Percentiles rank a stretch among this genome's conserved stretches.
Evolutionary conservation across 352 stramenopile species (phyloP).

Genomic region (Blastocystis sp.): DNA sequence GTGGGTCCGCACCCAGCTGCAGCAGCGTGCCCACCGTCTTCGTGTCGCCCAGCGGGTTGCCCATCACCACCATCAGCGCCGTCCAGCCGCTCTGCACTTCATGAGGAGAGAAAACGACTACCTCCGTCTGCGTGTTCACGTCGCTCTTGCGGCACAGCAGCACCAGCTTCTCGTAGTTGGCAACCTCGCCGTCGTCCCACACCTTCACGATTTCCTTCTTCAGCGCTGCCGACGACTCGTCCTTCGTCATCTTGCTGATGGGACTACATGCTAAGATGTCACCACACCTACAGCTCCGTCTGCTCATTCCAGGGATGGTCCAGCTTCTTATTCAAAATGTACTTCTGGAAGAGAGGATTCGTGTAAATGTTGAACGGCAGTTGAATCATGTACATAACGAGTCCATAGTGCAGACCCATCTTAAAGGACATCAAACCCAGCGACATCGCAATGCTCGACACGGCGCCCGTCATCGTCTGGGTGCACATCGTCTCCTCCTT

Average conservation of each 20-base stretch:
- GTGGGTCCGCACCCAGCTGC: not conserved
- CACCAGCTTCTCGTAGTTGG: slow-evolving; percentile 15
- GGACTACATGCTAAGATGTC: not conserved
- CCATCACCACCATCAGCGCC: slow-evolving; percentile 48
- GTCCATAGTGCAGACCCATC: slow-evolving; percentile 50
- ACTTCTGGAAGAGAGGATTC: slow-evolving; percentile 54
- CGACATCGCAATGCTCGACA: slow-evolving; percentile 25
- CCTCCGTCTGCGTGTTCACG: slow-evolving; percentile 20
- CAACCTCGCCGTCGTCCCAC: slow-evolving; percentile 50
- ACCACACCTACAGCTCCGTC: slow-evolving; percentile 25
- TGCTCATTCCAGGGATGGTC: slow-evolving; percentile 37
- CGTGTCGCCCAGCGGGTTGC: slow-evolving; percentile 19
- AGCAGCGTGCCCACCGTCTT: not conserved
- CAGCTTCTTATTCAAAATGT: slow-evolving; percentile 22
- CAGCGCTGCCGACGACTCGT: not conserved
- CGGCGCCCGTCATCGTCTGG: slow-evolving; percentile 19
- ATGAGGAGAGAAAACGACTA: not conserved
- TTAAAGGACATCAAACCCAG: slow-evolving; percentile 47
- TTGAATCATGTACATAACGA: slow-evolving; percentile 54
- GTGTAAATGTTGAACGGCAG: slow-evolving; percentile 40
- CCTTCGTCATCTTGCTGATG: slow-evolving; percentile 37
- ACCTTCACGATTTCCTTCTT: slow-evolving; percentile 43
- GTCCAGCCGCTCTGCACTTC: slow-evolving; percentile 41
- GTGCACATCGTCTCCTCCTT: slow-evolving; percentile 38
- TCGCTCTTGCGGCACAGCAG: not conserved